A percentile compares a stretch with the other conserved stretches of the same genome.
Conservation (phyloP, 2,329 filamentous ascomycete species). For the Calonectria ilicicola region DNA sequence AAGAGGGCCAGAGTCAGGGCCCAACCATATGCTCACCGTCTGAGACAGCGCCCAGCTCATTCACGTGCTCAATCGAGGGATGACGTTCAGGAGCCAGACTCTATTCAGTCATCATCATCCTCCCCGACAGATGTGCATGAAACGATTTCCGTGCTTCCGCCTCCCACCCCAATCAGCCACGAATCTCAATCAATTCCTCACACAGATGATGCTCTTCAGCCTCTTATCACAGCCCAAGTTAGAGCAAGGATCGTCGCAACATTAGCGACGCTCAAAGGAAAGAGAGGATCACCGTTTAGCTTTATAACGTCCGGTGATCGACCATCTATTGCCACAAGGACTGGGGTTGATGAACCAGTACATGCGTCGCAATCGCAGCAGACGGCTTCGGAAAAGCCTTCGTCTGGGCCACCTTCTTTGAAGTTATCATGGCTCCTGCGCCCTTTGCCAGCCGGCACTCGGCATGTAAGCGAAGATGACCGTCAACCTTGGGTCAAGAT, state of each 20-base stretch:
- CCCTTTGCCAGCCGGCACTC: conserved; percentile 1
- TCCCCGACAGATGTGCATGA: background rate
- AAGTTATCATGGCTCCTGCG: conserved; percentile 26
- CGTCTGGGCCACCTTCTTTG: conserved; percentile 4
- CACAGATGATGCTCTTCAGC: background rate
- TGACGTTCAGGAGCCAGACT: background rate
- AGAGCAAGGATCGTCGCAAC: conserved; percentile 20
- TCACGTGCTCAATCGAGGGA: background rate
- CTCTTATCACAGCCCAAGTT: conserved; percentile 13
- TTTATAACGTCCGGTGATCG: conserved; percentile 30
- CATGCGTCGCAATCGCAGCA: background rate
- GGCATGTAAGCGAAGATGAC: background rate
- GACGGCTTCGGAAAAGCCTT: background rate
- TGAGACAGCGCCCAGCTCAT: background rate
- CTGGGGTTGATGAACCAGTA: background rate
- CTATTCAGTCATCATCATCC: background rate
- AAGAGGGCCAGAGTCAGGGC: conserved; percentile 5
- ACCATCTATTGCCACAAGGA: background rate
- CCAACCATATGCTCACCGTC: conserved; percentile 6
- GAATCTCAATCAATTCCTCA: background rate
- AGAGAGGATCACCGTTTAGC: conserved; percentile 29
- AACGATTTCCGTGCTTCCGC: background rate
- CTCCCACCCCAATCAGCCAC: background rate
- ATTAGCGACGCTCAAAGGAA: conserved; percentile 26
- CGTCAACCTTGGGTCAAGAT: conserved; percentile 21